Percentiles rank a stretch among this genome's conserved stretches.
Evolutionary conservation across 1,284 basidiomycete species (phyloP).

Genomic region (Microbotryum intermedium): DNA sequence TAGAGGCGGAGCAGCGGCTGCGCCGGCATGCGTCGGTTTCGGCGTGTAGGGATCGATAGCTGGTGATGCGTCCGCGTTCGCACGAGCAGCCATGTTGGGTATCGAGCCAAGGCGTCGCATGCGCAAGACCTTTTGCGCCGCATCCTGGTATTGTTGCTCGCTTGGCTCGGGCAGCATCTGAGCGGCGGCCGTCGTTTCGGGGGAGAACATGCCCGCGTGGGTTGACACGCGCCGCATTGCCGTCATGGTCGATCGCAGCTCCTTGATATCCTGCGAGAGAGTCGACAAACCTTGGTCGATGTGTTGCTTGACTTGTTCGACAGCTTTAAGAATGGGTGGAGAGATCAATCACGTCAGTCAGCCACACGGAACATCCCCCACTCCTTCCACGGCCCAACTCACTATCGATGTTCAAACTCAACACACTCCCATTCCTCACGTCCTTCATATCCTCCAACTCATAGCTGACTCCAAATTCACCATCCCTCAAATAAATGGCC

Average conservation of each 20-base stretch:
- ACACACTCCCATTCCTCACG: conserved; percentile 72
- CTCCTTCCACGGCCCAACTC: conserved; percentile 39
- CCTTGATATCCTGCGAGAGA: conserved; percentile 85
- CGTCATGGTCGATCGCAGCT: conserved; percentile 62
- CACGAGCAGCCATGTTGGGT: neutral
- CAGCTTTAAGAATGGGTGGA: conserved; percentile 49
- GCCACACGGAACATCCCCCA: neutral
- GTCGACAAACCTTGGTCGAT: conserved; percentile 80
- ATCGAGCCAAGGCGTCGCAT: conserved; percentile 8
- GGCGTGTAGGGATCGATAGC: neutral
- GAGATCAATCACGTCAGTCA: conserved; percentile 3
- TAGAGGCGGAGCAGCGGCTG: conserved; percentile 5
- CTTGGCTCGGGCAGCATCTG: conserved; percentile 11
- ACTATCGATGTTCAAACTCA: conserved; percentile 96
- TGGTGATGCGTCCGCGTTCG: neutral
- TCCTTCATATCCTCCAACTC: conserved; percentile 95
- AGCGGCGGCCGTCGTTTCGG: neutral
- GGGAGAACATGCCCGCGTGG: neutral
- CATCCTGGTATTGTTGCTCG: conserved; percentile 28
- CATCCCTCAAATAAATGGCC: conserved; percentile 88
- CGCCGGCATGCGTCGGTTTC: neutral
- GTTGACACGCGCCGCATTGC: conserved; percentile 45
- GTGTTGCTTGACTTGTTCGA: conserved; percentile 98
- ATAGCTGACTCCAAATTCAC: conserved; percentile 81
- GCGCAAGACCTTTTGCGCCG: conserved; percentile 21